These are phyloP conservation scores for Talaromyces funiculosus DNA, from an alignment of 2,329 filamentous ascomycete genomes.

Conservation along the genomic window DNA sequence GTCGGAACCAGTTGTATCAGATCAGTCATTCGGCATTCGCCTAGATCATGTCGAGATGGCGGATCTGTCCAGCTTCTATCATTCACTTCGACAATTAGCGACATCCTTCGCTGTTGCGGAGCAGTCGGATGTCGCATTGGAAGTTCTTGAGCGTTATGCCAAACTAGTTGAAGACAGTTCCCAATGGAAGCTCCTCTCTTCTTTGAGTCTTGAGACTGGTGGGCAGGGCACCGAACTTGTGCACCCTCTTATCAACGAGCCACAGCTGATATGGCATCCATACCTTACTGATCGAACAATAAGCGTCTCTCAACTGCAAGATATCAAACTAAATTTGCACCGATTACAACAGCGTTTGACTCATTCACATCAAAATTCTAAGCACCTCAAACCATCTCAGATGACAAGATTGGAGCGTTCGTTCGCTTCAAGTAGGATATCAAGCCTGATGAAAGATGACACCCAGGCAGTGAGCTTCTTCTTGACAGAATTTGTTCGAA, in stretches of 20 bases:
- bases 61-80: constrained; percentile 31
- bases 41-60: constrained; percentile 34
- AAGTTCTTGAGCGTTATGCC: constrained; percentile 23
- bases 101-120: constrained; percentile 16
- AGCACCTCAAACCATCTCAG: constrained; percentile 35
- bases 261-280: constrained; percentile 22
- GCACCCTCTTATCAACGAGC: constrained; percentile 38
- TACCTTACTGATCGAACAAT: constrained; percentile 19
- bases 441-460: constrained; percentile 37
- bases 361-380: constrained; percentile 28
- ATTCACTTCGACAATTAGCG: constrained; percentile 22
- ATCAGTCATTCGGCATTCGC: constrained; percentile 25
- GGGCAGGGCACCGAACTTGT: constrained; percentile 27
- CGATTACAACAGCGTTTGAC: constrained; percentile 29
- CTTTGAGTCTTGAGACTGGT: not conserved
- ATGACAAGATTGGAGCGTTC: constrained; percentile 40
- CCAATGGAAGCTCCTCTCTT: constrained; percentile 24
- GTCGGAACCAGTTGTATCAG: constrained; percentile 12
- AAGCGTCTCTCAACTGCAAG: constrained; percentile 31
- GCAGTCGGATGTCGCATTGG: not conserved
- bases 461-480: constrained; percentile 37
- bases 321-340: constrained; percentile 33
- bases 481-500: constrained; percentile 33
- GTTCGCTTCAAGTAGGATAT: constrained; percentile 35
- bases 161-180: constrained; percentile 28